Evolutionary conservation across 2,329 filamentous ascomycete species (phyloP).

Genomic region (Ophiostoma piceae): DNA sequence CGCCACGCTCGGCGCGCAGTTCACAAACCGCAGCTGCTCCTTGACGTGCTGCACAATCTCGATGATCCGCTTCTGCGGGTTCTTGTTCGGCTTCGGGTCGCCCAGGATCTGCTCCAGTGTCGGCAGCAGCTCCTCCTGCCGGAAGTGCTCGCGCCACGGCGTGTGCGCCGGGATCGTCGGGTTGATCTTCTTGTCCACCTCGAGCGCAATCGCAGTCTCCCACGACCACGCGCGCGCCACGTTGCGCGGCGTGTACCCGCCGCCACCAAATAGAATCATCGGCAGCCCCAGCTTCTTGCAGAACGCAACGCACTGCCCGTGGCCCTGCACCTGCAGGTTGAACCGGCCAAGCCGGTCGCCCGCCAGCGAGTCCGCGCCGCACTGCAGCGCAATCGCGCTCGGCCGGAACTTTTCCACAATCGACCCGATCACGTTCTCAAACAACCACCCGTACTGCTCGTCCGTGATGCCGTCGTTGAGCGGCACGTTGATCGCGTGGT

Average conservation of each 20-base stretch:
- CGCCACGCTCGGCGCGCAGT: slow-evolving; percentile 81
- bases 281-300: slow-evolving; percentile 78
- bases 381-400: slow-evolving; percentile 86
- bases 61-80: slow-evolving; percentile 68
- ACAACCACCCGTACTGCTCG: slow-evolving; percentile 79
- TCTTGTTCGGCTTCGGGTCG: slow-evolving; percentile 70
- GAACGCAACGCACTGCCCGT: slow-evolving; percentile 84
- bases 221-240: slow-evolving; percentile 96
- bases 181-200: slow-evolving; percentile 63
- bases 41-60: slow-evolving; percentile 72
- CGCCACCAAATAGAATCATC: slow-evolving; percentile 85
- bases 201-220: slow-evolving; percentile 86
- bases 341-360: slow-evolving; percentile 92
- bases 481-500: slow-evolving; percentile 86
- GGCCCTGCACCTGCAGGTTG: slow-evolving; percentile 92
- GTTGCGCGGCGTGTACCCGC: slow-evolving; percentile 93
- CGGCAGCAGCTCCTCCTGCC: slow-evolving; percentile 81
- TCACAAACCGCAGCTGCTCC: slow-evolving; percentile 81
- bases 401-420: slow-evolving; percentile 83
- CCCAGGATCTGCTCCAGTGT: slow-evolving; percentile 67
- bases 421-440: slow-evolving; percentile 71
- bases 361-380: slow-evolving; percentile 88
- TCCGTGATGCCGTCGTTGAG: slow-evolving; percentile 88
- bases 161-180: slow-evolving; percentile 72
- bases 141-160: slow-evolving; percentile 83